Evolutionary conservation across 352 stramenopile species (phyloP), one percentile per base, ranked within the genome.

Genomic region (Pythium plurisporium): DNA sequence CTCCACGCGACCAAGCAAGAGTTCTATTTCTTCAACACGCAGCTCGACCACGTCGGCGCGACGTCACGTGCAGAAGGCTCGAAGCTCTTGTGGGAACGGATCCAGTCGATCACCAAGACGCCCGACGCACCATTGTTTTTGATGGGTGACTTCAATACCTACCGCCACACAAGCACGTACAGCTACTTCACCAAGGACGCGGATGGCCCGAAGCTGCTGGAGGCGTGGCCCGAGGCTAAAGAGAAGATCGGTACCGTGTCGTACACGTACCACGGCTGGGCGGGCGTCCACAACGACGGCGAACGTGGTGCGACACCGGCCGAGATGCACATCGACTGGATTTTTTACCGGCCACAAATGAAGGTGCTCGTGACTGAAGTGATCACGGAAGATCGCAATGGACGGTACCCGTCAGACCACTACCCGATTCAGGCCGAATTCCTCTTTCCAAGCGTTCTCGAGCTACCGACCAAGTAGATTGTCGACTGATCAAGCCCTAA

Each of bases 271-370:
- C 85, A 95, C 58, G 85, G 81, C 49, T 95, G 82, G 82, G 82
- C 81, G 22, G 85, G 85, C n/a, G 69, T 91, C 25, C 72, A 91
- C 56, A 91, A 95, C 55, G 78, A 92, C 53, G 79, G 77, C 48
- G 82, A 92, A 55, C 79, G 82, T 33, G 75, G 58, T 30, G 74
- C 81, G 6, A 70, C 86, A 37, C 69, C 72, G 5, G 85, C 79
- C 14, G 77, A 80, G 26, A 91, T 91, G 67, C 85, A 95, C 66
- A 95, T 95, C 58, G 85, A 95, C 59, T 95, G 85, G 85, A 91
- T 95, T 64, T 90, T 94, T 54, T 93, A 82, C 56, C 82, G 82
- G 8, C 85, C 85, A 36, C 51, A 78, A 34, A 90, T 93, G 79
- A 76, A 63, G 19, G 85, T 95, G 41, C 53, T 93, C 4, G 67